Evolutionary conservation across 2,329 filamentous ascomycete species (phyloP).

Genomic region (Paramyrothecium roridum): DNA sequence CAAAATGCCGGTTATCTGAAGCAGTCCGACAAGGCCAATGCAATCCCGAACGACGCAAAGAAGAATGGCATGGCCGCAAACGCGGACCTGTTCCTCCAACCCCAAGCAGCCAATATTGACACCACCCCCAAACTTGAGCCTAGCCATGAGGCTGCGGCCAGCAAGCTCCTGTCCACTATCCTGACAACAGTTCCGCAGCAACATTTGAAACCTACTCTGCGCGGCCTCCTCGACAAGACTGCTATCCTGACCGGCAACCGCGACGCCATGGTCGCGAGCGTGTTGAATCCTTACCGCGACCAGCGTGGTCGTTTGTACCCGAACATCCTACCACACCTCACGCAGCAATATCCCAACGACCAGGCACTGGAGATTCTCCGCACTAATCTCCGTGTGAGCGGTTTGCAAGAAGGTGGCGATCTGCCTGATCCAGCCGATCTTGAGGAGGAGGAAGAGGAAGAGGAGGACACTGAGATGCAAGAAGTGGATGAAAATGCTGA

Average conservation of each 20-base stretch:
- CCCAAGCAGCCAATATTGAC: constrained; percentile 27
- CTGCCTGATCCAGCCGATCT: constrained; percentile 23
- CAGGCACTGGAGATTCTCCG: constrained; percentile 69
- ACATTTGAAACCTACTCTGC: constrained; percentile 65
- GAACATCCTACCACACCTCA: constrained; percentile 78
- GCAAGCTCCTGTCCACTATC: constrained; percentile 57
- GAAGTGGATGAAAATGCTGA: constrained; percentile 30
- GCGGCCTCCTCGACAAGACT: constrained; percentile 76
- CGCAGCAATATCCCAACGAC: constrained; percentile 60
- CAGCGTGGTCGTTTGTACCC: constrained; percentile 61
- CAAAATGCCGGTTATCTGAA: constrained; percentile 47
- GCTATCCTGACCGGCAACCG: constrained; percentile 69
- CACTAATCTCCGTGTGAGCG: constrained; percentile 49
- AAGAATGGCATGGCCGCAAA: constrained; percentile 52
- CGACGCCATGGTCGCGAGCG: constrained; percentile 74
- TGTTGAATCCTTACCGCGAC: constrained; percentile 72
- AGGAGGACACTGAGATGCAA: constrained; percentile 32
- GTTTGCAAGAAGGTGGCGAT: constrained; percentile 18
- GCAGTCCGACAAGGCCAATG: constrained; percentile 25
- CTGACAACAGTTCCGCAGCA: constrained; percentile 63
- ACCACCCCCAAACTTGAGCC: constrained; percentile 32
- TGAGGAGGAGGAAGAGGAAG: constrained; percentile 33
- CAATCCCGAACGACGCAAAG: constrained; percentile 24
- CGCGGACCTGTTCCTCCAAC: constrained; percentile 67
- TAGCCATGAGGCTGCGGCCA: constrained; percentile 54